Evolutionary conservation across 1,139 yeast genomes (phyloP).

Genomic region (Zygosaccharomyces pseudobailii): DNA sequence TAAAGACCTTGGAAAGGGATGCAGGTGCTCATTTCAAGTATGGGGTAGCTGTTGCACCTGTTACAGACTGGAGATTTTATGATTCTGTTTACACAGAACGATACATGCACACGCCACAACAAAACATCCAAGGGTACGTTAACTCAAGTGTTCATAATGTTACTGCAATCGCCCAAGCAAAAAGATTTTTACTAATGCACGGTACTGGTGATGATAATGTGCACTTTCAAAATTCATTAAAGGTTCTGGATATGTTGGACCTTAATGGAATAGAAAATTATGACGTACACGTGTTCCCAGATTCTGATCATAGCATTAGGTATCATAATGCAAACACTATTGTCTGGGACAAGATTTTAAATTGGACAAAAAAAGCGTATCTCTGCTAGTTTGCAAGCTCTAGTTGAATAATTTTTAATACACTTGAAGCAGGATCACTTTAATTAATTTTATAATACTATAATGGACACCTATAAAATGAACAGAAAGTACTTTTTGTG

Average conservation of each 20-base stretch:
- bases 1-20: conserved; percentile 69
- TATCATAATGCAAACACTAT: conserved; percentile 67
- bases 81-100: conserved; percentile 88
- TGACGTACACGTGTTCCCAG: conserved; percentile 73
- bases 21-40: conserved; percentile 55
- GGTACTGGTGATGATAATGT: conserved; percentile 84
- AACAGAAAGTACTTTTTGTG: too few species aligned
- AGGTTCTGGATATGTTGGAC: conserved; percentile 58
- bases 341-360: conserved; percentile 59
- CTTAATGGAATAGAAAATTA: conserved; percentile 58
- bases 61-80: conserved; percentile 74
- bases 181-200: conserved; percentile 64
- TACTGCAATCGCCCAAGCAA: conserved; percentile 41
- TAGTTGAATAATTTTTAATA: neutral
- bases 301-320: conserved; percentile 66
- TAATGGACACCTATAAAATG: too few species aligned
- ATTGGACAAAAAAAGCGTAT: conserved; percentile 56
- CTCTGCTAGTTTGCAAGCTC: neutral
- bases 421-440: too few species aligned
- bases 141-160: conserved; percentile 50
- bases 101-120: conserved; percentile 67
- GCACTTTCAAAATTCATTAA: conserved; percentile 67
- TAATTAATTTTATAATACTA: too few species aligned
- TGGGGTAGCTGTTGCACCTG: conserved; percentile 83
- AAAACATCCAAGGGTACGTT: conserved; percentile 53